Evolutionary conservation across 2,329 filamentous ascomycete species (phyloP).

Genomic region (Sphaerulina musiva): DNA sequence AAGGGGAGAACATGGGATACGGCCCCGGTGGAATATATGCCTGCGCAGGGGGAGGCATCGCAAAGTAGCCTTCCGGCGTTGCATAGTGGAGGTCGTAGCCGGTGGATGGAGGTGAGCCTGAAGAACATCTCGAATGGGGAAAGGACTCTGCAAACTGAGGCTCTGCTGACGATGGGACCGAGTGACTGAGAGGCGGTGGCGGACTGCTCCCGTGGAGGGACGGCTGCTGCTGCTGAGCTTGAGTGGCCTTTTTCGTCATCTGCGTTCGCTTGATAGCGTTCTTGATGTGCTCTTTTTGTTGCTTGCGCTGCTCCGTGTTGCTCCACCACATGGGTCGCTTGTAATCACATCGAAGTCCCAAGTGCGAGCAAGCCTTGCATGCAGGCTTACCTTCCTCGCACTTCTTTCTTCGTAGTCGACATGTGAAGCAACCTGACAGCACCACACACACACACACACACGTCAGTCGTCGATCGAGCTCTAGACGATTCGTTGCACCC

Average conservation of each 20-base stretch:
- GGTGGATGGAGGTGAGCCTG: constrained; percentile 68
- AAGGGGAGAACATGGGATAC: constrained; percentile 63
- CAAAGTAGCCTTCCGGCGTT: constrained; percentile 51
- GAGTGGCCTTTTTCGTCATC: constrained; percentile 68
- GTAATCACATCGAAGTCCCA: constrained; percentile 88
- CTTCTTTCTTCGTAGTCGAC: constrained; percentile 62
- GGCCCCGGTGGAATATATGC: constrained; percentile 22
- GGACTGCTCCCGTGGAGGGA: constrained; percentile 56
- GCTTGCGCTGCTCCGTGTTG: constrained; percentile 76
- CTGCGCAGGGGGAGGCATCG: constrained; percentile 49
- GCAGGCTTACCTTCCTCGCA: constrained; percentile 57
- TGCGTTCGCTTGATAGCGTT: constrained; percentile 96
- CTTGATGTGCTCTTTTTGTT: constrained; percentile 94
- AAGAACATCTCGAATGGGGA: constrained; percentile 66
- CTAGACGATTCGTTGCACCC: constrained; percentile 31
- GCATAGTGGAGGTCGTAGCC: constrained; percentile 61
- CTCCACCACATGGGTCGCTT: constrained; percentile 97
- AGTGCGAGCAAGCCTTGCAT: constrained; percentile 59
- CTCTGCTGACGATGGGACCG: constrained; percentile 60
- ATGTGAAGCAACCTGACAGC: constrained; percentile 60
- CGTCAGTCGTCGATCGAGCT: constrained; percentile 31
- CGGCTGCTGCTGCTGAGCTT: constrained; percentile 35
- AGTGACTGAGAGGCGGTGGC: constrained; percentile 67
- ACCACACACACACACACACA: too few species aligned
- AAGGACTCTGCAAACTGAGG: constrained; percentile 65